Evolutionary conservation across 148 eudicot genomes (phyloP).

Genomic region (Rheum nobile): DNA sequence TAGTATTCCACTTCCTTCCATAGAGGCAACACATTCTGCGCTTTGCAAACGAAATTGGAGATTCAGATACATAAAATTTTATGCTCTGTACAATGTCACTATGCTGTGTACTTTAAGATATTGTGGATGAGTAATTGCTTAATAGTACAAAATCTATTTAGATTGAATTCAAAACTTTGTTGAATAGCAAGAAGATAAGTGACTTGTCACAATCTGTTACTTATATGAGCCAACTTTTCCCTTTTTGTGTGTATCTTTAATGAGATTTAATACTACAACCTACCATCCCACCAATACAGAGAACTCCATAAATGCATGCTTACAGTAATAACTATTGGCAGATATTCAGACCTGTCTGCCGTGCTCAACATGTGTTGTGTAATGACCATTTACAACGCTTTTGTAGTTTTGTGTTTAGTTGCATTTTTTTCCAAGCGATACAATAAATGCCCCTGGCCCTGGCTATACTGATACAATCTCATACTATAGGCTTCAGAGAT

Average conservation of each 20-base stretch:
- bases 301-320: neutral
- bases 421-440: neutral
- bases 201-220: neutral
- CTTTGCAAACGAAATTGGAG: neutral
- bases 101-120: neutral
- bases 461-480: neutral
- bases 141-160: neutral
- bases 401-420: neutral
- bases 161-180: neutral
- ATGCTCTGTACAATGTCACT: too few relatives aligned
- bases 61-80: neutral
- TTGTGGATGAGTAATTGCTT: neutral
- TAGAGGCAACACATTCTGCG: conserved; percentile 14
- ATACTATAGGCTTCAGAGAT: neutral
- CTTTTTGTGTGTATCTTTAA: neutral
- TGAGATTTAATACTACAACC: neutral
- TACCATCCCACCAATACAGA: neutral
- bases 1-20: conserved; percentile 18
- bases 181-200: neutral
- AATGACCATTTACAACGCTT: neutral
- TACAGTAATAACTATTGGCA: neutral
- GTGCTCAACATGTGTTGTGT: neutral
- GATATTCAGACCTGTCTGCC: neutral
- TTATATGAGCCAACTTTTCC: neutral
- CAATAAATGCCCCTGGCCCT: neutral